These are phyloP conservation scores for Candida pseudofarinosa DNA, from an alignment of 805 yeast genomes.

Conservation along the genomic window DNA sequence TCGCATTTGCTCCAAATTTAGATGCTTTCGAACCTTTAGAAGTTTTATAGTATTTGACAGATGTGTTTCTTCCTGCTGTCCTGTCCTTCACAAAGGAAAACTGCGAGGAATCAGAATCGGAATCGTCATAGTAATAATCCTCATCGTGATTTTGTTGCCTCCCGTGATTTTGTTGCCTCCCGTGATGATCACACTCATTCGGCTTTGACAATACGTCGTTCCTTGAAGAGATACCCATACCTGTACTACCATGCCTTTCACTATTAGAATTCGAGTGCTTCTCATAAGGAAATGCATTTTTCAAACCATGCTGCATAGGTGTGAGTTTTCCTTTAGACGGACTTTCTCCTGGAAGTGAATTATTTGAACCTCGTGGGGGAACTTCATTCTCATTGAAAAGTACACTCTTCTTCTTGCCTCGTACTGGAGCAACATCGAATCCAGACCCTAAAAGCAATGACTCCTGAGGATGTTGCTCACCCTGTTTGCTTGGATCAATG, in stretches of 20 bases:
- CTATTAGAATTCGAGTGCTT: not conserved
- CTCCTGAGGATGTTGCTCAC: not conserved
- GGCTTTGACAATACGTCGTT: not conserved
- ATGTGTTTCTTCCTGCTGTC: conserved; percentile 40
- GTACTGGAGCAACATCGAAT: not conserved
- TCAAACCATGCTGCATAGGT: no score
- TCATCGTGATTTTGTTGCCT: conserved; percentile 1
- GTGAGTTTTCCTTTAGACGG: not conserved
- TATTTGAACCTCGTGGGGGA: not conserved
- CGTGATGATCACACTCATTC: not conserved
- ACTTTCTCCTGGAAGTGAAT: not conserved
- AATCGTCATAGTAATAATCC: conserved; percentile 3
- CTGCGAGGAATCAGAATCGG: conserved; percentile 25
- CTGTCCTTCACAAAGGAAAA: conserved; percentile 40
- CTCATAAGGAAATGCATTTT: not conserved
- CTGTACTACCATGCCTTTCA: not conserved
- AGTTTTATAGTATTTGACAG: conserved; percentile 41
- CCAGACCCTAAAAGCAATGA: not conserved
- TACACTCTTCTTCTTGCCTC: not conserved
- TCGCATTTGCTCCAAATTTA: conserved; percentile 9
- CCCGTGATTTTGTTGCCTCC: conserved; percentile 2
- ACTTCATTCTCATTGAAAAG: not conserved
- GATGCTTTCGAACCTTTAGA: conserved; percentile 7
- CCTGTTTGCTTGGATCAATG: not conserved
- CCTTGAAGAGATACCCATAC: not conserved